phyloP scores from a whole-genome alignment of 164 flowering plant genomes.

The Chloranthus sessilifolius region DNA sequence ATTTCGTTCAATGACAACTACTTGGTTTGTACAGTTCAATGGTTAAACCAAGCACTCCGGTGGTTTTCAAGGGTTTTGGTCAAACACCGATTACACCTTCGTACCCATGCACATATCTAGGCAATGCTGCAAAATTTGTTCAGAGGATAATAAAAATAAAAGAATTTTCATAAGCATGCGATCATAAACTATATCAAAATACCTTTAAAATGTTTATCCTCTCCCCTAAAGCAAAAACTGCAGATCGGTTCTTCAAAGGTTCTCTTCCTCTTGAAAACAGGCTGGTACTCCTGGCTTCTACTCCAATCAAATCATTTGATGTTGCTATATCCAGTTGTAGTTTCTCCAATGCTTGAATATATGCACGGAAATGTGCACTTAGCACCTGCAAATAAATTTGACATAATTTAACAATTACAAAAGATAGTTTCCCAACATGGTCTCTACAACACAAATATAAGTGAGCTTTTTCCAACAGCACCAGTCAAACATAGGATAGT shows the following conservation, averaged over 20 bases:
- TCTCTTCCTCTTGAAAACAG: constrained; percentile 89
- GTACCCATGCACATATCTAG: too few species aligned
- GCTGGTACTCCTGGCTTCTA: constrained; percentile 73
- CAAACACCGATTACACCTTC: too few species aligned
- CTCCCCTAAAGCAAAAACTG: constrained; percentile 94
- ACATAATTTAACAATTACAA: background rate
- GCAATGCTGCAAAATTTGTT: too few species aligned
- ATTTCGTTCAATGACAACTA: too few species aligned
- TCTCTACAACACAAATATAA: too few species aligned
- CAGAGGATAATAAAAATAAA: too few species aligned
- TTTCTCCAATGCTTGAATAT: constrained; percentile 93
- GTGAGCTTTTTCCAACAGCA: too few species aligned
- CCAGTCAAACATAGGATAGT: too few species aligned
- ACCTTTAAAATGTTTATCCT: constrained; percentile 92
- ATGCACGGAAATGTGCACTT: constrained; percentile 95
- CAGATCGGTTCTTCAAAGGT: constrained; percentile 93
- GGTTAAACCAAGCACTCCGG: too few species aligned
- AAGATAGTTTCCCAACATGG: too few species aligned
- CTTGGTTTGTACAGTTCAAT: too few species aligned
- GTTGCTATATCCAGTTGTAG: constrained; percentile 92
- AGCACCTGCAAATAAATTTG: constrained; percentile 52
- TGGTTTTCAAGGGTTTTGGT: too few species aligned
- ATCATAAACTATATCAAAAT: constrained; percentile 1
- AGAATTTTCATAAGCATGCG: background rate
- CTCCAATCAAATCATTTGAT: constrained; percentile 87